A percentile compares a stretch with the other conserved stretches of the same genome.
These are phyloP conservation scores for Aspergillus pseudonomiae DNA, from an alignment of 2,329 filamentous ascomycete genomes.

Conservation along the genomic window DNA sequence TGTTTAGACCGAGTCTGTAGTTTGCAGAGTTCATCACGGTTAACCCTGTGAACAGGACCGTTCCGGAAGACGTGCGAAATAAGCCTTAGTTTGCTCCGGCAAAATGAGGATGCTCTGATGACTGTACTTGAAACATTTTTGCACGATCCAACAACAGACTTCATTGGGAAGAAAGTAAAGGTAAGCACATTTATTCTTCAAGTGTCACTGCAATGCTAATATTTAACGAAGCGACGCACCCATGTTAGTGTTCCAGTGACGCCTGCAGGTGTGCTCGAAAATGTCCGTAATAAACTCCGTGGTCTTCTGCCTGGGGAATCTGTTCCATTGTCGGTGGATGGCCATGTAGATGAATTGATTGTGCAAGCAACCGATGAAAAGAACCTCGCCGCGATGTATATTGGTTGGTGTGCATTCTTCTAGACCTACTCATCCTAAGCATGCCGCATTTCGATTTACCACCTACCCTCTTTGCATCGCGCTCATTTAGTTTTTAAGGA, in stretches of 20 bases:
- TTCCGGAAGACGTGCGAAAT: slow-evolving; percentile 91
- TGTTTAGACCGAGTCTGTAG: slow-evolving; percentile 5
- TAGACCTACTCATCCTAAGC: slow-evolving; percentile 34
- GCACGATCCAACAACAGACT: slow-evolving; percentile 93
- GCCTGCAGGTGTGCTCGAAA: slow-evolving; percentile 81
- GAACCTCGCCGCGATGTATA: slow-evolving; percentile 92
- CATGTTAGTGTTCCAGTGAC: slow-evolving; percentile 63
- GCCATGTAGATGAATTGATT: slow-evolving; percentile 95
- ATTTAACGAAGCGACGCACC: slow-evolving; percentile 49
- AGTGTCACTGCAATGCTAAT: slow-evolving; percentile 2
- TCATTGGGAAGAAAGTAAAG: slow-evolving; percentile 74
- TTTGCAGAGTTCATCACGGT: background rate
- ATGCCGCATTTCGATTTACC: background rate
- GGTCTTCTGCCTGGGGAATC: slow-evolving; percentile 84
- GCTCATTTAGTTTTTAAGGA: background rate
- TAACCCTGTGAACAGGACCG: slow-evolving; percentile 55
- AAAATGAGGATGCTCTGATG: slow-evolving; percentile 95
- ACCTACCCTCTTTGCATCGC: background rate
- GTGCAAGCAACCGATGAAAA: slow-evolving; percentile 77
- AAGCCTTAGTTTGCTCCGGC: slow-evolving; percentile 78
- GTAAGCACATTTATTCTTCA: slow-evolving; percentile 32
- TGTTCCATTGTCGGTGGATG: slow-evolving; percentile 91
- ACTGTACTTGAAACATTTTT: slow-evolving; percentile 96
- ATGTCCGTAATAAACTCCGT: slow-evolving; percentile 81
- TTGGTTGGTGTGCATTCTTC: slow-evolving; percentile 82